A percentile compares a stretch with the other conserved stretches of the same genome.
Evolutionary conservation across 2,329 filamentous ascomycete genomes (phyloP).

Genomic region (Trichophaea hybrida): DNA sequence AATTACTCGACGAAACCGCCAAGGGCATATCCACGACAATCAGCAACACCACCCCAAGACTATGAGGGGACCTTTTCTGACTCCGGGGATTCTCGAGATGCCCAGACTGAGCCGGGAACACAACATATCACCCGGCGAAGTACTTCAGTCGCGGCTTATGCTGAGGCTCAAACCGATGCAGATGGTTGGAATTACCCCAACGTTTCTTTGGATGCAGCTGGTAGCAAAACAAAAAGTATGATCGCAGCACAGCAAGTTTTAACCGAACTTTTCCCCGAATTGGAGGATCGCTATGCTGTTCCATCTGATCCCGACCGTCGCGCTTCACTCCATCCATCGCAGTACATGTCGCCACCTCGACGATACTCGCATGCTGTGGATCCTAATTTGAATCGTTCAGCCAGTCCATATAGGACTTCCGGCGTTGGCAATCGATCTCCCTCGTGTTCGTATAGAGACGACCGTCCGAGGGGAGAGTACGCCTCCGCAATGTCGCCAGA

Average conservation of each 20-base stretch:
- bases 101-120: not conserved
- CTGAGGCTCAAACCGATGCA: not conserved
- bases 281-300: not conserved
- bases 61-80: not conserved
- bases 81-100: not conserved
- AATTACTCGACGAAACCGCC: not conserved
- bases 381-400: not conserved
- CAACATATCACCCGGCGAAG: not conserved
- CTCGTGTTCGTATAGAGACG: not conserved
- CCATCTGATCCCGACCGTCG: not conserved
- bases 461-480: not conserved
- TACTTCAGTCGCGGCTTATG: not conserved
- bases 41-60: not conserved
- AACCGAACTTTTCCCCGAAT: slow-evolving; percentile 1
- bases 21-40: not conserved
- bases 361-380: not conserved
- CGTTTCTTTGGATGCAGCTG: not conserved
- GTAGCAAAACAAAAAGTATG: not conserved
- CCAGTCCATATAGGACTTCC: not conserved
- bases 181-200: not conserved
- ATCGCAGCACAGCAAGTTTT: not conserved
- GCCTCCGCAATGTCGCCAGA: not conserved
- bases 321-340: not conserved
- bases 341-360: not conserved
- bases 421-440: not conserved